Percentiles rank a stretch among this genome's conserved stretches.
These are phyloP conservation scores for Termitomyces eurrhizus DNA, from an alignment of 768 basidiomycete genomes.

Conservation along the genomic window DNA sequence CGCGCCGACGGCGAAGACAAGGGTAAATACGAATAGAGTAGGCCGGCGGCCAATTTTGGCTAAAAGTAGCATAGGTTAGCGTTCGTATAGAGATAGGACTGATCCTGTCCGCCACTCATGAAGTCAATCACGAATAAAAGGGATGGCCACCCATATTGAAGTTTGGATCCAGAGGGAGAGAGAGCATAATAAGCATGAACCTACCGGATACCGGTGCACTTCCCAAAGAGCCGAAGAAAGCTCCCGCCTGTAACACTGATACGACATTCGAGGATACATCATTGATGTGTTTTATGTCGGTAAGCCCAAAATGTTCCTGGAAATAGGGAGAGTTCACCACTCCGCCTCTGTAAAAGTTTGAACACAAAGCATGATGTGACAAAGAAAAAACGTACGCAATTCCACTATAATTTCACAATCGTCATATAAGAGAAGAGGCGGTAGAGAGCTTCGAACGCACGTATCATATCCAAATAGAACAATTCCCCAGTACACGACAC, in stretches of 20 bases:
- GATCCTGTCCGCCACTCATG: background rate
- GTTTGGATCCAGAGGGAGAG: background rate
- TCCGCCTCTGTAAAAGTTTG: constrained; percentile 11
- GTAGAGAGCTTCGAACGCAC: constrained; percentile 8
- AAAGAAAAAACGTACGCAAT: constrained; percentile 15
- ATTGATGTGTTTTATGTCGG: constrained; percentile 33
- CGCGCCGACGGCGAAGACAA: constrained; percentile 71
- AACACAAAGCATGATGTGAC: background rate
- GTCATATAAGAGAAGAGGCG: background rate
- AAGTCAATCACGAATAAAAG: background rate
- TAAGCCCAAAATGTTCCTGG: constrained; percentile 56
- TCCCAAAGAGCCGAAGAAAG: constrained; percentile 77
- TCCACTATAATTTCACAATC: constrained; percentile 10
- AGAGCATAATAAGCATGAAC: background rate
- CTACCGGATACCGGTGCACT: constrained; percentile 69
- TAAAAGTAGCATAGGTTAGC: constrained; percentile 18
- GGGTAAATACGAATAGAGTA: constrained; percentile 55
- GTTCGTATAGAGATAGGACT: background rate
- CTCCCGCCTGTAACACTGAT: constrained; percentile 83
- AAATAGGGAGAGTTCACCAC: constrained; percentile 44
- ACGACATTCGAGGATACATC: constrained; percentile 77
- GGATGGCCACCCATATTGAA: background rate
- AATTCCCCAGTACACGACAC: constrained; percentile 23
- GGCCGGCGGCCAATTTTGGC: constrained; percentile 65
- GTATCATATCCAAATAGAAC: constrained; percentile 23